phyloP scores from a whole-genome alignment of 2,329 filamentous ascomycete species.

The Pseudonectria foliicola region DNA sequence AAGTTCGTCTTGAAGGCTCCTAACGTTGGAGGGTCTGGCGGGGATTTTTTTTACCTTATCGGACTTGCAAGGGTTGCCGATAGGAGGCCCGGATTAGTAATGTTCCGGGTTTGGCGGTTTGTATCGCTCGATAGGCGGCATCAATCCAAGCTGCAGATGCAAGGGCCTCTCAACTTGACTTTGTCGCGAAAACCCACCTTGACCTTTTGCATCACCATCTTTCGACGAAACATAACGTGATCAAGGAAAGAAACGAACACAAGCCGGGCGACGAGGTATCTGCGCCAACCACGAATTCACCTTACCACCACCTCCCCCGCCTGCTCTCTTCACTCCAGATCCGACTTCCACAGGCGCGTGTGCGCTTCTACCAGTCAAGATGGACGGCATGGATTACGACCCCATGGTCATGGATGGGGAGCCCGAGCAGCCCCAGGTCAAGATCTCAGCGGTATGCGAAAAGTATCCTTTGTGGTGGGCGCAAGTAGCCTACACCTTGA shows the following conservation, averaged over 20 bases:
- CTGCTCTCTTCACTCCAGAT: no score
- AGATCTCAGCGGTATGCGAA: conserved; percentile 50
- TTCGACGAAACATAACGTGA: not conserved
- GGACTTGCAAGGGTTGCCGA: conserved; percentile 13
- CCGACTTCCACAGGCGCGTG: no score
- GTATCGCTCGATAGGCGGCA: conserved; percentile 12
- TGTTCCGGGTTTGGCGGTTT: conserved; percentile 18
- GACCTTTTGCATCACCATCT: conserved; percentile 3
- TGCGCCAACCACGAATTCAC: not conserved
- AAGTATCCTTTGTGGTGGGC: not conserved
- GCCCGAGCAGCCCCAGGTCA: conserved; percentile 48
- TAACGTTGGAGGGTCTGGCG: conserved; percentile 15
- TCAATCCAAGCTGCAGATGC: conserved; percentile 11
- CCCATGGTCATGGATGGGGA: conserved; percentile 54
- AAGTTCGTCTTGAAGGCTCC: not conserved
- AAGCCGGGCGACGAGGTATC: no score
- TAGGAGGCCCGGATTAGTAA: conserved; percentile 25
- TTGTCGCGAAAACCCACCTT: conserved; percentile 17
- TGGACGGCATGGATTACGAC: conserved; percentile 52
- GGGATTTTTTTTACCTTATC: conserved; percentile 27
- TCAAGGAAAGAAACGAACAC: no score
- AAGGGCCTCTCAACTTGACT: conserved; percentile 8
- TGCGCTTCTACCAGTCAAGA: conserved; percentile 13
- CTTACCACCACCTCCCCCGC: conserved; percentile 1
- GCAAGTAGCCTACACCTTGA: conserved; percentile 4